phyloP scores from a whole-genome alignment of 192 early-diverging fungal genomes.

The Backusella mclennaniae region DNA sequence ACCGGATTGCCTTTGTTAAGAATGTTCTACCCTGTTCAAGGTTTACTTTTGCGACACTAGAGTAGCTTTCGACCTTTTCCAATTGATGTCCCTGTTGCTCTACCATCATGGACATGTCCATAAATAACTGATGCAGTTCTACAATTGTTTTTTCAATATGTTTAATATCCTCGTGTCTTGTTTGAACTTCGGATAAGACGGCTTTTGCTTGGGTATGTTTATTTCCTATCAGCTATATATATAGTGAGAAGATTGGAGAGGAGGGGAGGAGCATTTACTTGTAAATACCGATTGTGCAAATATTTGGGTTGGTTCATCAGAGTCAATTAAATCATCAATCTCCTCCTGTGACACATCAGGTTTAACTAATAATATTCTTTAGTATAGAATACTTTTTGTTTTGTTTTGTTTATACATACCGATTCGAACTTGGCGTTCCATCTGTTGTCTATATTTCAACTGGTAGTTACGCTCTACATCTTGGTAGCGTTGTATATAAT shows the following conservation, averaged over 20 bases:
- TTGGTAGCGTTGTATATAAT: slow-evolving; percentile 70
- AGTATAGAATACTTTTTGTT: background rate
- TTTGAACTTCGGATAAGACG: slow-evolving; percentile 78
- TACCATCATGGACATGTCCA: slow-evolving; percentile 83
- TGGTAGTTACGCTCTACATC: slow-evolving; percentile 70
- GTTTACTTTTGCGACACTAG: slow-evolving; percentile 22
- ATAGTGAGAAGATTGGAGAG: background rate
- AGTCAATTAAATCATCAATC: slow-evolving; percentile 67
- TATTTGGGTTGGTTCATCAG: slow-evolving; percentile 62
- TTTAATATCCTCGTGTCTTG: slow-evolving; percentile 79
- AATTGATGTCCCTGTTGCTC: slow-evolving; percentile 70
- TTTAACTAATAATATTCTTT: slow-evolving; percentile 50
- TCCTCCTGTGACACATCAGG: slow-evolving; percentile 74
- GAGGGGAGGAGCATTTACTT: background rate
- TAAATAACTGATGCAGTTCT: slow-evolving; percentile 86
- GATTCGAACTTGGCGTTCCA: slow-evolving; percentile 79
- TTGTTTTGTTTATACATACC: slow-evolving; percentile 41
- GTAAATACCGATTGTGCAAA: slow-evolving; percentile 74
- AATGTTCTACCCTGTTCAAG: slow-evolving; percentile 27
- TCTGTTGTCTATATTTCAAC: slow-evolving; percentile 72
- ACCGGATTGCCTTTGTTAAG: slow-evolving; percentile 22
- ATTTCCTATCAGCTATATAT: slow-evolving; percentile 59
- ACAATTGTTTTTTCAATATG: slow-evolving; percentile 84
- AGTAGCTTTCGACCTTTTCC: slow-evolving; percentile 64
- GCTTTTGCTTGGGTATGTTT: slow-evolving; percentile 70